These are phyloP conservation scores for Lobosporangium transversale DNA, from an alignment of 192 early-diverging fungal genomes.

Conservation along the genomic window DNA sequence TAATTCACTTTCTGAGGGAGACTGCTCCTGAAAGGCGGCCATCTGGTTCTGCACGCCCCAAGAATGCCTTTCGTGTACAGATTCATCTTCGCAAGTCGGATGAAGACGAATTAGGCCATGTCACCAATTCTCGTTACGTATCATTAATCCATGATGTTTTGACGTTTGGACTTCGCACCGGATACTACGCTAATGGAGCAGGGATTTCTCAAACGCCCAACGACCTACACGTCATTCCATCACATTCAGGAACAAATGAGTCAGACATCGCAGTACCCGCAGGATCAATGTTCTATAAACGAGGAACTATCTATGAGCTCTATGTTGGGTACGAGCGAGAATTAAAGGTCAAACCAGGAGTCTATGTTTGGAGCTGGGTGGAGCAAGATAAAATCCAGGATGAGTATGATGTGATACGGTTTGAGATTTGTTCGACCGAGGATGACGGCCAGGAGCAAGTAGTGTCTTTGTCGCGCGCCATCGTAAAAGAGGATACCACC, in stretches of 20 bases:
- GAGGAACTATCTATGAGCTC: conserved; percentile 22
- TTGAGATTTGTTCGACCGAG: conserved; percentile 39
- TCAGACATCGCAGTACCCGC: conserved; percentile 18
- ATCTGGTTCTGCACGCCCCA: conserved; percentile 8
- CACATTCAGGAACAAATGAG: not conserved
- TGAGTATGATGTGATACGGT: conserved; percentile 29
- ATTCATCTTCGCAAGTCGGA: conserved; percentile 49
- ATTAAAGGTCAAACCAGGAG: conserved; percentile 43
- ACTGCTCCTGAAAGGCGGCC: conserved; percentile 7
- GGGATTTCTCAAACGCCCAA: conserved; percentile 9
- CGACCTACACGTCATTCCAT: conserved; percentile 22
- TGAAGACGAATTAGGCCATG: conserved; percentile 47
- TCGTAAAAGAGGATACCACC: conserved; percentile 30
- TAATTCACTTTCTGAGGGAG: conserved; percentile 15
- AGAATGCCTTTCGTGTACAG: conserved; percentile 39
- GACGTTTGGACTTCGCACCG: conserved; percentile 39
- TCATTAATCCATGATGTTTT: conserved; percentile 46
- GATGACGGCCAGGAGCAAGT: conserved; percentile 29
- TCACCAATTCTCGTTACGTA: conserved; percentile 51
- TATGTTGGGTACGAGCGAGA: conserved; percentile 46
- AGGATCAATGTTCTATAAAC: conserved; percentile 34
- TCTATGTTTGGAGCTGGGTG: conserved; percentile 49
- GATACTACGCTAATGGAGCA: conserved; percentile 45
- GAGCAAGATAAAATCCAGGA: conserved; percentile 23
- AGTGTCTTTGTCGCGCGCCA: conserved; percentile 28